Evolutionary conservation across 768 basidiomycete species (phyloP), one percentile per base, ranked within the genome.

Genomic region (Exsudoporus frostii): DNA sequence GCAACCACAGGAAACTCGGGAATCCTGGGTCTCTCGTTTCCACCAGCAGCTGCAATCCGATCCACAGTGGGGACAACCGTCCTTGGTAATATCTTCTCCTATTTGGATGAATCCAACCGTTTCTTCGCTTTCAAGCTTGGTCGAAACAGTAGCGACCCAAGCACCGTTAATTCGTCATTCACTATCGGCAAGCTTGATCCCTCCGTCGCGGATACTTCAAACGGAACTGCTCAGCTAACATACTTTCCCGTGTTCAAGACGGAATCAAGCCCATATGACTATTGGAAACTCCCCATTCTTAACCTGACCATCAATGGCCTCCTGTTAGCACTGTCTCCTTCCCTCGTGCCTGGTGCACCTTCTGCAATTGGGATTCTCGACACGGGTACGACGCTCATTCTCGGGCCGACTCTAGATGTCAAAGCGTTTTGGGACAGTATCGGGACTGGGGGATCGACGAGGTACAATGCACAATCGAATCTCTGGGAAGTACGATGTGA

Each of bases 311-410:
- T 83, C 61, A 73, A 82, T 51, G 69, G 70, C 7, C 63, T 65
- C 22, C 42, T 64, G 0, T 69, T 85, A 33, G 48, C 65, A 0
- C 62, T 83, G 17, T 76, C 81, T 2, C 51, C 62, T 15, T 82
- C 83, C 15, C 74, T 75, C 50, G 69, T 82, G 25, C 63, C 58
- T 5, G 74, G 73, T 19, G 71, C 78, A 22, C 44, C 66, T 13
- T 58, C 69, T 2, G 74, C 77, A 0, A 77, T 86, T 45, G 83
- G 79, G 4, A 78, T 88, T 24, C 73, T 86, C 25, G 86, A 87
- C 61, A 83, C 83, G 24, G 84, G 84, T 4, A 82, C 81, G 24
- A 82, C 80, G 5, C 73, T 82, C 48, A 72, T 83, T 24, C 71
- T 83, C 6, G 82, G 80, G 5, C 83, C 83, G 7, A 65, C 74